Base-by-base conservation (phyloP, 108 stramenopile genomes). In the Pseudonitzschia delicatissima region DNA sequence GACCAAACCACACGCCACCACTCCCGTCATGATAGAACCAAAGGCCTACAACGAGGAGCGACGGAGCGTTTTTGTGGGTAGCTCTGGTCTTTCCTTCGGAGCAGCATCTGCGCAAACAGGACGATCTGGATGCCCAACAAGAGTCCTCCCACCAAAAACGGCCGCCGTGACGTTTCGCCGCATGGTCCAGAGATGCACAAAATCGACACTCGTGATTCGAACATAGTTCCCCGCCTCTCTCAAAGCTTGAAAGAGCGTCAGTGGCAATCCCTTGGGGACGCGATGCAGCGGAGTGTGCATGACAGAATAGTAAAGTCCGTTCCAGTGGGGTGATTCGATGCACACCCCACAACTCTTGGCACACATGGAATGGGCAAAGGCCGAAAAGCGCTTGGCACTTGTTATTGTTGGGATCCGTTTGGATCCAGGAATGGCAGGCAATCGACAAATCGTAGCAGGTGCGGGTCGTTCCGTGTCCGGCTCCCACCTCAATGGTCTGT, bases 331-430 rank as follows among this genome's bases (percentile, higher is more conserved):
- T 21, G 37, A 39, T 15, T 55, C 53, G 33, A 44, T 18, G 48
- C 68, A 69, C 18, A 72, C 64, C 5, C 64, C 71, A 45, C 71
- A 72, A 20, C 29, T 29, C 25, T 64, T 50, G 28, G 63, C 34
- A 48, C 71, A 72, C 49, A 65, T 65, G 11, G 35, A 6, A 48
- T 72, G 63, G 15, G 28, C 15, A 65, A 72, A 72, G 5, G 47
- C 68, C 59, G 12, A 28, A 9, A 23, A 23, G 31, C 20, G 26
- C 7, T 15, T 39, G 25, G 23, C 57, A 34, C 21, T 37, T 60
- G 5, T 34, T 33, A 15, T 4, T 17, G 23, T 8, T n/a, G 13
- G 51, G 33, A 45, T 25, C n/a, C 45, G 25, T 47, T n/a, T n/a
- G n/a, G 8, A 37, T 32, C 51, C 36, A 64, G 11, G 5, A 13